Percentiles rank a stretch among this genome's conserved stretches.
These are phyloP conservation scores for Ogataea hybrid DNA, from an alignment of 1,139 yeast genomes.

Conservation along the genomic window DNA sequence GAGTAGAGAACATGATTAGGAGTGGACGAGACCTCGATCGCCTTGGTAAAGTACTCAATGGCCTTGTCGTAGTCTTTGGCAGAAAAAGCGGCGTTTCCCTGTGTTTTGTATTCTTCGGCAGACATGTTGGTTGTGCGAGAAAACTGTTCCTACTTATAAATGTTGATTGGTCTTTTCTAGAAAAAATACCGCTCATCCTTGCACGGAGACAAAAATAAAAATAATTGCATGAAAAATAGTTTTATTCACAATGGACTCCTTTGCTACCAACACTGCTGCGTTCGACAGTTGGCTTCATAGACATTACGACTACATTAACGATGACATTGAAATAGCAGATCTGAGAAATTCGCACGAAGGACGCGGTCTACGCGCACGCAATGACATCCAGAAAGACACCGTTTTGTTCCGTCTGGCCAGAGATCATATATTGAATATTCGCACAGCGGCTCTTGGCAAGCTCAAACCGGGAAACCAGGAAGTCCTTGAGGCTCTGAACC, in stretches of 20 bases:
- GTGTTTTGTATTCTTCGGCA: conserved; percentile 71
- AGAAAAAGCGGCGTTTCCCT: conserved; percentile 90
- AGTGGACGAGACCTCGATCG: conserved; percentile 75
- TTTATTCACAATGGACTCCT: conserved; percentile 23
- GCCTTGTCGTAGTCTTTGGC: conserved; percentile 84
- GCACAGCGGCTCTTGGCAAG: conserved; percentile 47
- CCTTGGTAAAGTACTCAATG: conserved; percentile 75
- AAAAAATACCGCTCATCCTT: conserved; percentile 11
- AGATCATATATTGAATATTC: conserved; percentile 51
- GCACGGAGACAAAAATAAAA: conserved; percentile 22
- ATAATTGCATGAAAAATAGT: conserved; percentile 1
- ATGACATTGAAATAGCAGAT: conserved; percentile 60
- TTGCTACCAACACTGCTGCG: conserved; percentile 36
- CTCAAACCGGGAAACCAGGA: conserved; percentile 38
- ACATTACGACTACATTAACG: conserved; percentile 47
- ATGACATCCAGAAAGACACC: conserved; percentile 59
- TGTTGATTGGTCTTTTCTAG: conserved; percentile 9
- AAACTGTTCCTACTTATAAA: conserved; percentile 3
- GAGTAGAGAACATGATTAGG: conserved; percentile 92
- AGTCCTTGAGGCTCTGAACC: conserved; percentile 45
- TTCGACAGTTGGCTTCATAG: conserved; percentile 55
- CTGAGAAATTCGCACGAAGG: conserved; percentile 63
- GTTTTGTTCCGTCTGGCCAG: conserved; percentile 70
- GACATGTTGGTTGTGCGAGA: conserved; percentile 35
- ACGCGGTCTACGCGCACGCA: conserved; percentile 68